phyloP scores from a whole-genome alignment of 345 rosid genomes.

The Clausena lansium region DNA sequence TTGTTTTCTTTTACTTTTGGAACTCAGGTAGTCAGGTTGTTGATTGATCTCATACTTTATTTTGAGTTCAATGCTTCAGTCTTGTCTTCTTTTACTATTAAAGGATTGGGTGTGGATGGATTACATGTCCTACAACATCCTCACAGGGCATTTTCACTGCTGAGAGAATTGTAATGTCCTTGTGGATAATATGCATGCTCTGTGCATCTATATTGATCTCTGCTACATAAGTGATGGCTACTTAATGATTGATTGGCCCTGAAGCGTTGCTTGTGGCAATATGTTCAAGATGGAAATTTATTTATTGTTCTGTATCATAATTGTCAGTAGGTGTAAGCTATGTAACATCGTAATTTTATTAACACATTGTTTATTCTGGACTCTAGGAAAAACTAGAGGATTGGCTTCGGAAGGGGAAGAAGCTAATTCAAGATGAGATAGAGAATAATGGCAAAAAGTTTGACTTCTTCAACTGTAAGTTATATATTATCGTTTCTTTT shows the following conservation, averaged over 20 bases:
- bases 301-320: neutral
- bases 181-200: neutral
- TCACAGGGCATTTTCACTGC: neutral
- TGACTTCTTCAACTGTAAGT: constrained; percentile 62
- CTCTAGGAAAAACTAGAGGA: constrained; percentile 91
- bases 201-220: neutral
- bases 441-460: constrained; percentile 38
- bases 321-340: neutral
- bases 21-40: too few species aligned
- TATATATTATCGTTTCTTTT: constrained; percentile 2
- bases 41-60: too few species aligned
- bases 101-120: neutral
- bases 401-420: constrained; percentile 77
- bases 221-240: neutral
- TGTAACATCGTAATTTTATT: neutral
- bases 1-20: neutral
- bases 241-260: neutral
- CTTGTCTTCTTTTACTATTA: neutral
- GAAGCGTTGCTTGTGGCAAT: neutral
- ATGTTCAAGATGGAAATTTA: neutral
- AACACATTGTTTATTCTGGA: constrained; percentile 16
- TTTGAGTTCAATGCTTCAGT: too few species aligned
- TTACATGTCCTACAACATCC: neutral
- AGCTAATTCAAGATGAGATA: constrained; percentile 60
- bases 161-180: neutral